These are phyloP conservation scores for Liquidambar formosana DNA, from an alignment of 164 flowering plant species.

Conservation along the genomic window DNA sequence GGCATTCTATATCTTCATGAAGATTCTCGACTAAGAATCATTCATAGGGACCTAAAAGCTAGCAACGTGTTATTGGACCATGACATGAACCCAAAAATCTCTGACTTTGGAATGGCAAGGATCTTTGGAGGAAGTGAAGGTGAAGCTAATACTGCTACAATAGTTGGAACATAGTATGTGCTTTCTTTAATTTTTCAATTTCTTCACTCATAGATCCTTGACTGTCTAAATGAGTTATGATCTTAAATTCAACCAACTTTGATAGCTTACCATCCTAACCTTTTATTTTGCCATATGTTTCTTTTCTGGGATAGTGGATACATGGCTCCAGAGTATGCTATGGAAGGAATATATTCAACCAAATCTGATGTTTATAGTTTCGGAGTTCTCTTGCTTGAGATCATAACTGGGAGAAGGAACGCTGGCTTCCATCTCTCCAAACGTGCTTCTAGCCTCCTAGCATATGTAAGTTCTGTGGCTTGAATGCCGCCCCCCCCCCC, in stretches of 20 bases:
- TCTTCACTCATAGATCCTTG: no score
- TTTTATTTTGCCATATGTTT: no score
- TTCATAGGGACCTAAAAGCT: constrained; percentile 39
- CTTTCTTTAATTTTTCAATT: not conserved
- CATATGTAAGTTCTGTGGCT: constrained; percentile 18
- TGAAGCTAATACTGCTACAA: constrained; percentile 31
- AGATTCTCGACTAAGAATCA: constrained; percentile 38
- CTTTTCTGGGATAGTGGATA: constrained; percentile 18
- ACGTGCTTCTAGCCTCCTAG: constrained; percentile 18
- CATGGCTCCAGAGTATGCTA: constrained; percentile 44
- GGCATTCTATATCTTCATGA: constrained; percentile 43
- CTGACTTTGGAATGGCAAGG: constrained; percentile 55
- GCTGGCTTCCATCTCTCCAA: constrained; percentile 18
- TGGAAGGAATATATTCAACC: constrained; percentile 31
- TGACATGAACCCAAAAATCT: constrained; percentile 41
- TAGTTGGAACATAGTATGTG: constrained; percentile 50
- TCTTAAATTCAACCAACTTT: no score
- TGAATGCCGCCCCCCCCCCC: no score
- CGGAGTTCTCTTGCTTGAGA: constrained; percentile 40
- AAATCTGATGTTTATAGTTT: constrained; percentile 41
- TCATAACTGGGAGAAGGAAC: constrained; percentile 33
- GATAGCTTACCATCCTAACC: no score
- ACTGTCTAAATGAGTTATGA: no score
- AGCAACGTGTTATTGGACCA: constrained; percentile 31
- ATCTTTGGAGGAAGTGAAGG: constrained; percentile 29